phyloP scores from a whole-genome alignment of 805 yeast genomes.

The Barnettozyma siamensis region DNA sequence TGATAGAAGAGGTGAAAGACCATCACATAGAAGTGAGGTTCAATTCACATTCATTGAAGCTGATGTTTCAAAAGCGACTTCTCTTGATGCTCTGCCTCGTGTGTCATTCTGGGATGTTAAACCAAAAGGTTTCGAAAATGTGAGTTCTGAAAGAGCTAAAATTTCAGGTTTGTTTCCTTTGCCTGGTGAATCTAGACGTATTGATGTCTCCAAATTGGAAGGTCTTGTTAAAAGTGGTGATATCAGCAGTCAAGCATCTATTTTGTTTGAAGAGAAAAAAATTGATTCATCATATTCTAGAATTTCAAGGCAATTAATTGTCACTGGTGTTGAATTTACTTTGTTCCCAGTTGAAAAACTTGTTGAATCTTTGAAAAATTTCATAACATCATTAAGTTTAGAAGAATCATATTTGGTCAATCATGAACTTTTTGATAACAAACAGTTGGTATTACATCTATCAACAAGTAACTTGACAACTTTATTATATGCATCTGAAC shows the following conservation, averaged over 20 bases:
- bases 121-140: conserved; percentile 69
- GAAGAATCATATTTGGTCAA: conserved; percentile 35
- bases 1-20: conserved; percentile 11
- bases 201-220: conserved; percentile 28
- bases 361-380: conserved; percentile 40
- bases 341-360: conserved; percentile 31
- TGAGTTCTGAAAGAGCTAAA: conserved; percentile 72
- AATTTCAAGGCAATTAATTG: conserved; percentile 23
- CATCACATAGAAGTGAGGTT: background rate
- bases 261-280: conserved; percentile 29
- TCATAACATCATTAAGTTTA: conserved; percentile 38
- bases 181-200: conserved; percentile 51
- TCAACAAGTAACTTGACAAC: conserved; percentile 51
- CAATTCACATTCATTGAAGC: conserved; percentile 13
- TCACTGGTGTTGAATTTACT: conserved; percentile 27
- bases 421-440: conserved; percentile 28
- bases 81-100: conserved; percentile 48
- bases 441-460: conserved; percentile 44
- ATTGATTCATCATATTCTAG: conserved; percentile 25
- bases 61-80: conserved; percentile 34
- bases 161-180: conserved; percentile 71
- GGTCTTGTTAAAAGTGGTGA: conserved; percentile 28
- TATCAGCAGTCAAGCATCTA: conserved; percentile 25
- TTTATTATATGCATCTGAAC: conserved; percentile 39
- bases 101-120: conserved; percentile 62